phyloP scores from a whole-genome alignment of 2,329 filamentous ascomycete species.

The Fusarium vanettenii region DNA sequence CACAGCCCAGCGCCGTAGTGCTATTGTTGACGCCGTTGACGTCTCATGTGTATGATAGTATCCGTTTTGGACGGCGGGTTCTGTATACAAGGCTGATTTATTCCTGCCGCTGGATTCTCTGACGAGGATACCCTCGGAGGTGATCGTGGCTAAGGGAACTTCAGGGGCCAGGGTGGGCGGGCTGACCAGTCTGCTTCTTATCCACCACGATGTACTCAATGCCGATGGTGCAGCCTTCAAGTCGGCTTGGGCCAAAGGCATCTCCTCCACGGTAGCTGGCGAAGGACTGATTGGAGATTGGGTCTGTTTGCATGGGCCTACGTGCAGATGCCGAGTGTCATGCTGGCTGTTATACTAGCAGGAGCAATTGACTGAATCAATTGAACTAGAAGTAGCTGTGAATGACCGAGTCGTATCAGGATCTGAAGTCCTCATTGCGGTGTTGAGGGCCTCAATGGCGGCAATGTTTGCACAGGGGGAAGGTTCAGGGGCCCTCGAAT shows the following conservation, averaged over 20 bases:
- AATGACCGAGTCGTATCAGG: too few species aligned
- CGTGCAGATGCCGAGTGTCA: not conserved
- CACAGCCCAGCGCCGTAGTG: not conserved
- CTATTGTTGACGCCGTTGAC: not conserved
- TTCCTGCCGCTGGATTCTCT: not conserved
- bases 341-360: not conserved
- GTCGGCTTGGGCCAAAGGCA: too few species aligned
- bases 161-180: not conserved
- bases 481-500: not conserved
- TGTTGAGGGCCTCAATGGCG: not conserved
- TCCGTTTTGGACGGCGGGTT: not conserved
- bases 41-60: not conserved
- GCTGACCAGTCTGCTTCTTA: not conserved
- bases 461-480: not conserved
- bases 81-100: not conserved
- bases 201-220: not conserved
- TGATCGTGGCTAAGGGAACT: not conserved
- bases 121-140: not conserved
- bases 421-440: not conserved
- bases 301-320: not conserved
- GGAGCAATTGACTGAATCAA: not conserved
- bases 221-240: not conserved
- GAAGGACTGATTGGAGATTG: not conserved
- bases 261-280: not conserved
- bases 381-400: too few species aligned